Evolutionary conservation across 352 stramenopile genomes (phyloP).

Genomic region (Proteromonas lacertae): DNA sequence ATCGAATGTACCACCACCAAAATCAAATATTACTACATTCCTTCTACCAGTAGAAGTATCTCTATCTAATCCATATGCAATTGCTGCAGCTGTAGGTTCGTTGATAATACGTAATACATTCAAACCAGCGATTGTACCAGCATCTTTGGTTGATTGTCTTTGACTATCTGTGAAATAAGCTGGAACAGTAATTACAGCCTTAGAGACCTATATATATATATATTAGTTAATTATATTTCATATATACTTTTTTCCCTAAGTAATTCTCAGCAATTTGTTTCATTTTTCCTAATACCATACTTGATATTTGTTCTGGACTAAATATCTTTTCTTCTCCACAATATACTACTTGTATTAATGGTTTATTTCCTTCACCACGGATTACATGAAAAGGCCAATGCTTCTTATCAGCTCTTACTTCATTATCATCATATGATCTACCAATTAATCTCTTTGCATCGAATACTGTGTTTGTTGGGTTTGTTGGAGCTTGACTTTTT

Average conservation of each 20-base stretch:
- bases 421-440: slow-evolving; percentile 50
- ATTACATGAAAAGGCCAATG: slow-evolving; percentile 87
- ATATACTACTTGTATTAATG: slow-evolving; percentile 64
- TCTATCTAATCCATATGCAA: slow-evolving; percentile 94
- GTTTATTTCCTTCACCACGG: slow-evolving; percentile 46
- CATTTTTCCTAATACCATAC: slow-evolving; percentile 91
- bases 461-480: no score
- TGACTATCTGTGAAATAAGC: slow-evolving; percentile 40
- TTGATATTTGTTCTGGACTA: slow-evolving; percentile 61
- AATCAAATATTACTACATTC: slow-evolving; percentile 80
- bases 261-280: slow-evolving; percentile 77
- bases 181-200: slow-evolving; percentile 78
- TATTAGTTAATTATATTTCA: background rate
- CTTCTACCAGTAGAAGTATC: slow-evolving; percentile 77
- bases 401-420: slow-evolving; percentile 63
- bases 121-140: slow-evolving; percentile 70
- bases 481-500: slow-evolving; percentile 76
- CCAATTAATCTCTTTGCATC: slow-evolving; percentile 77
- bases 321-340: slow-evolving; percentile 55
- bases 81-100: slow-evolving; percentile 68
- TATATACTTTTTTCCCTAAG: slow-evolving; percentile 30
- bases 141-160: slow-evolving; percentile 70
- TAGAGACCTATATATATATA: slow-evolving; percentile 14
- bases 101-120: no score
- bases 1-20: slow-evolving; percentile 95